Percentiles rank a stretch among this genome's conserved stretches.
These are phyloP conservation scores for Escallonia rubra DNA, from an alignment of 129 eudicot species.

Conservation along the genomic window DNA sequence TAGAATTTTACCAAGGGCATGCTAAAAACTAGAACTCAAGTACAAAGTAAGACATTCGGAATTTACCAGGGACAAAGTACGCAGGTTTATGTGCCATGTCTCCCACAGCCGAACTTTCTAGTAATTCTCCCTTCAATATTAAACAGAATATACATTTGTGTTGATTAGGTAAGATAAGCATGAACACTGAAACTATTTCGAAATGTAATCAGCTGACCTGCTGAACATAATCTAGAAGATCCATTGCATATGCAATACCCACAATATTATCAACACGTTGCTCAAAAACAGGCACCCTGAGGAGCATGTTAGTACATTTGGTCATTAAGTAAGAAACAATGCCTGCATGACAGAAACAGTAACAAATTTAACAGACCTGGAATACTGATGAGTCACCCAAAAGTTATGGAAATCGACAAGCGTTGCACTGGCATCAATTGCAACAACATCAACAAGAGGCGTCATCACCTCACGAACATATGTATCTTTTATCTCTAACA, in stretches of 20 bases:
- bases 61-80: conserved; percentile 87
- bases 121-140: conserved; percentile 84
- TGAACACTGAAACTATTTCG: not conserved
- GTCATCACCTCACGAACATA: conserved; percentile 99
- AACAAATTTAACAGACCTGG: conserved; percentile 49
- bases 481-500: conserved; percentile 95
- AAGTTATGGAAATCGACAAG: conserved; percentile 78
- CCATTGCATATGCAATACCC: conserved; percentile 98
- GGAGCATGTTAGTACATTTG: not conserved
- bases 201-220: conserved; percentile 46
- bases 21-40: not conserved
- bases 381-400: conserved; percentile 97
- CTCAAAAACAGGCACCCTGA: conserved; percentile 97
- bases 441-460: conserved; percentile 98
- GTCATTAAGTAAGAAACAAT: not conserved
- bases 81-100: conserved; percentile 97
- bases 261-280: conserved; percentile 95
- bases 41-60: not conserved
- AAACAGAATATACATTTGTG: conserved; percentile 38
- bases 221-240: conserved; percentile 84
- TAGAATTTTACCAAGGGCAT: not conserved
- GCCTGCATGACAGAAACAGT: not conserved
- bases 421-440: conserved; percentile 90
- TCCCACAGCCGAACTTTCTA: conserved; percentile 79
- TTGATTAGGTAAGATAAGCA: conserved; percentile 11